Evolutionary conservation across 495 filamentous ascomycete species (phyloP), one percentile per base, ranked within the genome.

Genomic region (Letharia columbiana): DNA sequence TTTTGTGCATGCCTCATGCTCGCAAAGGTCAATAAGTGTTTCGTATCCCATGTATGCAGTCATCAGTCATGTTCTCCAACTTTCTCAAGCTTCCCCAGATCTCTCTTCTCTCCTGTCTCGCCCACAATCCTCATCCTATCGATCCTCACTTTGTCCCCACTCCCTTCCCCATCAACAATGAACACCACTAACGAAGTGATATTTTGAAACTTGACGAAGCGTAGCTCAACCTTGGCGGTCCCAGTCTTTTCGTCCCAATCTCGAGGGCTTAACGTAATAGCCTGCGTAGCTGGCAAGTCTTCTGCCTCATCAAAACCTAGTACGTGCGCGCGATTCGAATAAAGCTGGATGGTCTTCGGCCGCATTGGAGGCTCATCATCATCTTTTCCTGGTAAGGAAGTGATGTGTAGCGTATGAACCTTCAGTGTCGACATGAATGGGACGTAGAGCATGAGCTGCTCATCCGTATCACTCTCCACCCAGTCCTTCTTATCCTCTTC

Each of bases 391-490:
- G 89, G 88, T 28, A 91, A 71, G 20, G 92, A 97, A 9, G 95
- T 98, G 66, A 98, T 82, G 73, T 98, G 83, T 56, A 98, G 75
- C 8, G 91, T 91, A 74, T 96, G 92, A 40, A 97, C 83, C 81
- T 98, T 98, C 66, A 96, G 71, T 59, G 87, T 91, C 13, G 88
- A 86, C 75, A 91, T 87, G 76, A 98, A 96, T 12, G 94, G 94
- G 59, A 96, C 79, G 74, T 88, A 97, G 62, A 98, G 83, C 87
- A 98, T 90, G 66, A 98, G 75, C 81, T 98, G 95, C 79, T 97
- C 91, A 74, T 98, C 94, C n/a, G 92, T 96, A 73, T 97, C 95
- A 73, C 91, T 96, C 81, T 98, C 91, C n/a, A 97, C 85, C 91
- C 91, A 98, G 76, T 98, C 94, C 62, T 85, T 84, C 42, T 78